Evolutionary conservation across 1,284 basidiomycete species (phyloP).

Genomic region (Ustilago nuda): DNA sequence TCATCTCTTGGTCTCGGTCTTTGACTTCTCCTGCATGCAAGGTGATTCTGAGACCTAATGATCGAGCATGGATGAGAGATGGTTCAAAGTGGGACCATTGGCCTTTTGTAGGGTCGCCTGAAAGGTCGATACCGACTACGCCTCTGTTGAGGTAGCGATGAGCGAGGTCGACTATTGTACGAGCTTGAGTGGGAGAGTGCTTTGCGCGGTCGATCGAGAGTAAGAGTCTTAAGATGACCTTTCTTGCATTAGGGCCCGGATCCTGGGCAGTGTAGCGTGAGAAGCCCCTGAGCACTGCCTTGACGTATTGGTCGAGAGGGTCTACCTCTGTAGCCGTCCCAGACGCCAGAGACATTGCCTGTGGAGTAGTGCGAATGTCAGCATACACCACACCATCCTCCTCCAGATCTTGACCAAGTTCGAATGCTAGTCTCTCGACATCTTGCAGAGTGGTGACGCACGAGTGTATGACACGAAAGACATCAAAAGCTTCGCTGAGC

Average conservation of each 20-base stretch:
- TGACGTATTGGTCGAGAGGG: slow-evolving; percentile 19
- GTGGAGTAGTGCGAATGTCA: slow-evolving; percentile 51
- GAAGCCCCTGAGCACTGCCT: slow-evolving; percentile 28
- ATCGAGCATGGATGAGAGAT: slow-evolving; percentile 18
- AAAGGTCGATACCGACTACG: slow-evolving; percentile 46
- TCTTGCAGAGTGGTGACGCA: slow-evolving; percentile 28
- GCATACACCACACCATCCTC: slow-evolving; percentile 50
- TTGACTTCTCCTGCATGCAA: slow-evolving; percentile 48
- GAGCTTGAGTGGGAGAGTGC: slow-evolving; percentile 6
- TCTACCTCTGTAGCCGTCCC: neutral
- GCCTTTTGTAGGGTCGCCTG: slow-evolving; percentile 48
- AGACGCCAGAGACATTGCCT: neutral
- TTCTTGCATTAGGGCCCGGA: neutral
- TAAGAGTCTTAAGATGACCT: slow-evolving; percentile 24
- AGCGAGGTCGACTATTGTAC: slow-evolving; percentile 29
- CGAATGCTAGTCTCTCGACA: slow-evolving; percentile 32
- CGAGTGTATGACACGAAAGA: slow-evolving; percentile 44
- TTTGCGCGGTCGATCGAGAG: slow-evolving; percentile 49
- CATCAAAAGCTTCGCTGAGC: slow-evolving; percentile 41
- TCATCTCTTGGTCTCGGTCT: slow-evolving; percentile 27
- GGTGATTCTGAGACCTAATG: slow-evolving; percentile 36
- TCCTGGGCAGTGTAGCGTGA: neutral
- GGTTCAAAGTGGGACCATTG: slow-evolving; percentile 17
- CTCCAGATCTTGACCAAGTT: slow-evolving; percentile 38
- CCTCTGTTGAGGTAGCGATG: slow-evolving; percentile 2